Evolutionary conservation across 768 basidiomycete species (phyloP).

Genomic region (Amanita rimosa): DNA sequence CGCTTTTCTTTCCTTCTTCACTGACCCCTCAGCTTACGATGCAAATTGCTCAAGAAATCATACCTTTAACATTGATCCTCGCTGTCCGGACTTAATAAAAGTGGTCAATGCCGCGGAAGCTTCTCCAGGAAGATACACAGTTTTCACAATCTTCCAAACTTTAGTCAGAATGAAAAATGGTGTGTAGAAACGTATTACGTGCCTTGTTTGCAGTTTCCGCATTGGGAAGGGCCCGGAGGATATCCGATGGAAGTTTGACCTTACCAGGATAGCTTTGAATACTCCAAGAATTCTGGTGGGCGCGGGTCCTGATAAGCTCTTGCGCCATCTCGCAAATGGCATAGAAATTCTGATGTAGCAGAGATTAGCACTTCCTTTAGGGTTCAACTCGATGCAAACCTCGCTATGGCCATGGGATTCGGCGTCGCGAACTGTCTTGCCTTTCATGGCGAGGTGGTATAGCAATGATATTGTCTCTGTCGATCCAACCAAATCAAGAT

Average conservation of each 20-base stretch:
- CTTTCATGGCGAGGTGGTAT: conserved; percentile 68
- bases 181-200: neutral
- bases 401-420: conserved; percentile 59
- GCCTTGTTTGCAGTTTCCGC: conserved; percentile 59
- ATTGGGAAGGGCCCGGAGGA: conserved; percentile 61
- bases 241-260: conserved; percentile 70
- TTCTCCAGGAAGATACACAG: conserved; percentile 54
- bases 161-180: neutral
- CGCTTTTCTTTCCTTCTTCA: conserved; percentile 38
- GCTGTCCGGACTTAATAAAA: conserved; percentile 15
- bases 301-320: conserved; percentile 67
- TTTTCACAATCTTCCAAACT: conserved; percentile 46
- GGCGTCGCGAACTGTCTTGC: conserved; percentile 81
- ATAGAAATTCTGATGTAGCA: conserved; percentile 65
- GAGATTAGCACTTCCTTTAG: neutral
- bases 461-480: conserved; percentile 80
- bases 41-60: neutral
- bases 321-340: conserved; percentile 82
- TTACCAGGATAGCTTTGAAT: conserved; percentile 74
- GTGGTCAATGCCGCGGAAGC: conserved; percentile 47
- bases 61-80: conserved; percentile 24
- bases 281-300: conserved; percentile 58
- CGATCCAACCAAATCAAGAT: conserved; percentile 64
- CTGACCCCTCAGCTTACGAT: neutral
- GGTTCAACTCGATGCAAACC: conserved; percentile 26